A percentile compares a stretch with the other conserved stretches of the same genome.
These are phyloP conservation scores for Physcomitrium patens DNA, from an alignment of 225 moss, liverwort and hornwort genomes.

Conservation along the genomic window DNA sequence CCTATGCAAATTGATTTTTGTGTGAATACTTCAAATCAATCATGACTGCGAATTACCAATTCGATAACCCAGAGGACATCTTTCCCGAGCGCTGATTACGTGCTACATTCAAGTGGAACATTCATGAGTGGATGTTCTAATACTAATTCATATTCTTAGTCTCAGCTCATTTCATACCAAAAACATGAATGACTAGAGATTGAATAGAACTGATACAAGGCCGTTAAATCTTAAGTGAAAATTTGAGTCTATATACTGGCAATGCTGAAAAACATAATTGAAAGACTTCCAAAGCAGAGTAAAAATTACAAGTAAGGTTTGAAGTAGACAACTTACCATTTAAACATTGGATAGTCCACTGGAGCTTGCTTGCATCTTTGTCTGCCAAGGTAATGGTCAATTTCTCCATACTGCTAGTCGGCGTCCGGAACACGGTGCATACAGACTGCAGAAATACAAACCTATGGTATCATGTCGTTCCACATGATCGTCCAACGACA, in stretches of 20 bases:
- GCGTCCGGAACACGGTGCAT: slow-evolving; percentile 93
- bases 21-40: neutral
- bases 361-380: slow-evolving; percentile 74
- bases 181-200: neutral
- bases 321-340: slow-evolving; percentile 59
- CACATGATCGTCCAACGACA: slow-evolving; percentile 8
- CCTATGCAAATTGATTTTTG: no score
- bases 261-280: slow-evolving; percentile 13
- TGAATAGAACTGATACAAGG: slow-evolving; percentile 17
- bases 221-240: neutral
- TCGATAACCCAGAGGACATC: neutral
- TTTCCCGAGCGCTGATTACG: slow-evolving; percentile 10
- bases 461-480: neutral
- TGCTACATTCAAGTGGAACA: slow-evolving; percentile 11
- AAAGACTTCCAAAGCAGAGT: slow-evolving; percentile 20
- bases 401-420: slow-evolving; percentile 82
- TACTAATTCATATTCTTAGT: slow-evolving; percentile 15
- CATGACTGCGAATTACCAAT: neutral
- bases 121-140: neutral
- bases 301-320: neutral
- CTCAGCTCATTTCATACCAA: slow-evolving; percentile 18
- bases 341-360: slow-evolving; percentile 86
- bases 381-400: slow-evolving; percentile 77
- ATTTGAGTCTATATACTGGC: neutral
- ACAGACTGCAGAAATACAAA: slow-evolving; percentile 65